These are phyloP conservation scores for Ogataea thermomethanolica DNA, from an alignment of 805 yeast genomes.

Conservation along the genomic window DNA sequence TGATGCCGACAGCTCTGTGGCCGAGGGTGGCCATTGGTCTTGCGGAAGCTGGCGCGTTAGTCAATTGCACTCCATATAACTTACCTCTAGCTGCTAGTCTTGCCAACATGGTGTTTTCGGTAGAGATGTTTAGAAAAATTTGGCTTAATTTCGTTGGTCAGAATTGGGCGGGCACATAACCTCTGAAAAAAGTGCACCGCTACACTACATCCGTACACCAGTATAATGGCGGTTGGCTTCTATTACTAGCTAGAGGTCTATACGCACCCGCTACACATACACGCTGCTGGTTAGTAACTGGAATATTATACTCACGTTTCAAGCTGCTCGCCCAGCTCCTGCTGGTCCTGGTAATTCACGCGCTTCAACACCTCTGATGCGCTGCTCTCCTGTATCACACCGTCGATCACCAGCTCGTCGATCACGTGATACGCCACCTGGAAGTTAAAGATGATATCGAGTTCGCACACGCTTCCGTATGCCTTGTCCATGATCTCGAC, in stretches of 20 bases:
- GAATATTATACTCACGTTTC: constrained; percentile 17
- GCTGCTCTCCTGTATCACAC: constrained; percentile 80
- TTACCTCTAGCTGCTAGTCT: constrained; percentile 32
- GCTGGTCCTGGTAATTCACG: constrained; percentile 80
- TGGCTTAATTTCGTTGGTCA: constrained; percentile 22
- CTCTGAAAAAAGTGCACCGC: constrained; percentile 1
- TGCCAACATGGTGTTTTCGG: constrained; percentile 27
- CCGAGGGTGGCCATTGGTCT: constrained; percentile 33
- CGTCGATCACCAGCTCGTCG: constrained; percentile 87
- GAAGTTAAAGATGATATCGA: constrained; percentile 95
- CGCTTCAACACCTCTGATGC: constrained; percentile 73
- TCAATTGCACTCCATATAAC: constrained; percentile 10
- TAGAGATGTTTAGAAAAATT: constrained; percentile 13
- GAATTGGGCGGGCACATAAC: constrained; percentile 14
- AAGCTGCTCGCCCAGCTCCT: constrained; percentile 47
- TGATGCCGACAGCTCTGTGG: constrained; percentile 44
- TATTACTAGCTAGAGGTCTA: not conserved
- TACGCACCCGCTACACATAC: not conserved
- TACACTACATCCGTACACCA: not conserved
- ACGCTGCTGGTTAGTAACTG: constrained; percentile 1
- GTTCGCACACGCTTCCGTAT: constrained; percentile 93
- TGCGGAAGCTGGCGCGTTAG: constrained; percentile 26
- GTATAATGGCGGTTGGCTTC: too few species aligned
- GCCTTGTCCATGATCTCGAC: constrained; percentile 96
- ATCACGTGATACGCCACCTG: constrained; percentile 88